A percentile compares a stretch with the other conserved stretches of the same genome.
Evolutionary conservation across 805 yeast species (phyloP).

Genomic region (Monosporozyma aquatica): DNA sequence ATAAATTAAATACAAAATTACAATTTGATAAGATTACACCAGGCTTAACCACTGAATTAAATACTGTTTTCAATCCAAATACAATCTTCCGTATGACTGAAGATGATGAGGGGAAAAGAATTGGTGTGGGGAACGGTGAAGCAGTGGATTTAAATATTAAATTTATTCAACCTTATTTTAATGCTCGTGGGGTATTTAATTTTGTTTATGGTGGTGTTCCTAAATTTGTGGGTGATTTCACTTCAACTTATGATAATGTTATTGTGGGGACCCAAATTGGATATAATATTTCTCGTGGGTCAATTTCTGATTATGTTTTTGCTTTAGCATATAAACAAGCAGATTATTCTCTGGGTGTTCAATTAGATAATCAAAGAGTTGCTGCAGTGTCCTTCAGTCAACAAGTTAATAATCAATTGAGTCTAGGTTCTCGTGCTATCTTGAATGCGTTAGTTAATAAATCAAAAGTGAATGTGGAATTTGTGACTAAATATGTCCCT

Average conservation of each 20-base stretch:
- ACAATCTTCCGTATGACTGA: background rate
- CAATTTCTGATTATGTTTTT: conserved; percentile 86
- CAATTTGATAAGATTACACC: conserved; percentile 89
- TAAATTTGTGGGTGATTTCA: conserved; percentile 85
- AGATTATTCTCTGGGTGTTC: conserved; percentile 60
- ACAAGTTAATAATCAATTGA: conserved; percentile 80
- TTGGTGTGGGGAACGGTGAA: conserved; percentile 35
- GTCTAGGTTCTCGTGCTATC: conserved; percentile 95
- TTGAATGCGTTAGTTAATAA: conserved; percentile 70
- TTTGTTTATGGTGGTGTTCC: conserved; percentile 75
- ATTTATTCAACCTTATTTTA: conserved; percentile 86
- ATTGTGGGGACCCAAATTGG: conserved; percentile 95
- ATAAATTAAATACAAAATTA: conserved; percentile 76
- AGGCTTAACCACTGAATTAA: conserved; percentile 87
- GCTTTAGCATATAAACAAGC: conserved; percentile 90
- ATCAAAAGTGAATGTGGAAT: conserved; percentile 79
- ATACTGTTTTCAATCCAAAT: conserved; percentile 78
- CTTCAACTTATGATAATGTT: conserved; percentile 92
- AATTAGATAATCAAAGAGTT: conserved; percentile 76
- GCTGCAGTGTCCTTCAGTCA: conserved; percentile 95
- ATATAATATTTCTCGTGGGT: conserved; percentile 87
- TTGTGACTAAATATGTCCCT: conserved; percentile 85
- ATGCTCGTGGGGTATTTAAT: conserved; percentile 92
- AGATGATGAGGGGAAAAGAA: conserved; percentile 47
- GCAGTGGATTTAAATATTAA: conserved; percentile 58